Base-by-base conservation (phyloP, 768 basidiomycete species). In the Cystofilobasidium capitatum region DNA sequence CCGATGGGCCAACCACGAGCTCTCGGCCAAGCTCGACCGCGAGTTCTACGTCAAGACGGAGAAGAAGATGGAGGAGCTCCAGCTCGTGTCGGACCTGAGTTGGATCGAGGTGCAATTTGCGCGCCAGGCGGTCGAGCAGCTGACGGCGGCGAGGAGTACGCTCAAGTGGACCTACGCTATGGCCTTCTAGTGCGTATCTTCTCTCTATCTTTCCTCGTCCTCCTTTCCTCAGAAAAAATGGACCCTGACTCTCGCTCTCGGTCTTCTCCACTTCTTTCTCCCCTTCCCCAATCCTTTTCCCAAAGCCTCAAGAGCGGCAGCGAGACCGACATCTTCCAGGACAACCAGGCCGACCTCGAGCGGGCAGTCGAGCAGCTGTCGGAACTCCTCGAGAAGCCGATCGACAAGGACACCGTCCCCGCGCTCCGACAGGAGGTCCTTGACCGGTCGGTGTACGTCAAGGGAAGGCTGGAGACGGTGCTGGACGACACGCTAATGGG, bases 1-100 rank as follows among this genome's bases (percentile, higher is more conserved):
- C 77, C 89, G 96, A 45, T 99, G 91, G 89, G 90, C 96, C 10
- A 99, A 99, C 77, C 96, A 99, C 79, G 96, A 99, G 75, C 93
- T 96, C 76, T 96, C 93, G n/a, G 91, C 93, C 60, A 93, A 92
- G 78, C 86, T 99, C 60, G 92, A 94, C 22, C 77, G 89, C 20
- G 91, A 97, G 71, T 81, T 98, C 47, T 94, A 93, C 77, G 82
- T 82, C 65, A 92, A 92, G 81, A 97, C 94, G 16, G 93, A 99
- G 83, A 92, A 94, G 84, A 97, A 97, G 85, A 99, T 99, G 96
- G 92, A 97, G 78, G 91, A 96, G 79, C 94, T 98, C 88, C 96
- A 98, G 80, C 83, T 91, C 70, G 87, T 86, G 14, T 91, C 90
- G 2, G 82, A 85, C 64, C 79, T 99, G 44, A 92, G 91, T 2